Percentiles rank a stretch among this genome's conserved stretches.
Evolutionary conservation across 2,329 filamentous ascomycete genomes (phyloP).

Genomic region (Coniella vitis): DNA sequence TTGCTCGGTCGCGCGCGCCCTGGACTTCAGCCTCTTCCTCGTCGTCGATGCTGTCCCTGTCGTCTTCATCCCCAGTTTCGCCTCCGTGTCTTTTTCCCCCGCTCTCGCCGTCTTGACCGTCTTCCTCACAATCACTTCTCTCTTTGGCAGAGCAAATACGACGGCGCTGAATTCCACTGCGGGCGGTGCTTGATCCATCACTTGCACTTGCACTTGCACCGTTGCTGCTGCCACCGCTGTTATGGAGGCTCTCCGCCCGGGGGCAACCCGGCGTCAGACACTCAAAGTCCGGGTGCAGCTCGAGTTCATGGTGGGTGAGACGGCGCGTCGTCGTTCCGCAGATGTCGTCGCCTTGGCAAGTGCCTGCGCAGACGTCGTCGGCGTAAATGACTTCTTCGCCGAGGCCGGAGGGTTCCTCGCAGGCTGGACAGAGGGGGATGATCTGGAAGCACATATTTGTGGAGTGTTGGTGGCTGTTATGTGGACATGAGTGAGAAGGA

Average conservation of each 20-base stretch:
- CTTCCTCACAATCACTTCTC: too few species aligned
- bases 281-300: conserved; percentile 10
- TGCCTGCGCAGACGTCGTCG: conserved; percentile 10
- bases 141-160: too few species aligned
- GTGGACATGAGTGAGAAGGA: too few species aligned
- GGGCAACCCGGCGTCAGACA: conserved; percentile 13
- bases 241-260: too few species aligned
- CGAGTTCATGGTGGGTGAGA: conserved; percentile 13
- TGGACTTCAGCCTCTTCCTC: conserved; percentile 13
- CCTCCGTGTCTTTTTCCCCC: too few species aligned
- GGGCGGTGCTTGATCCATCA: too few species aligned
- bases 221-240: too few species aligned
- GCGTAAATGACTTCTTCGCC: conserved; percentile 15
- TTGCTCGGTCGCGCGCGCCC: conserved; percentile 9
- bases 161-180: too few species aligned
- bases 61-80: background rate
- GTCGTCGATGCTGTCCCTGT: background rate
- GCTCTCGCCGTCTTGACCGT: too few species aligned
- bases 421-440: conserved; percentile 13
- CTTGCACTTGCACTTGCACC: too few species aligned
- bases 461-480: too few species aligned
- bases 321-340: conserved; percentile 10
- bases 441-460: conserved; percentile 15
- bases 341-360: conserved; percentile 5
- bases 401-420: conserved; percentile 14